Base-by-base conservation (phyloP, 2,329 filamentous ascomycete species). In the Fusarium tricinctum region DNA sequence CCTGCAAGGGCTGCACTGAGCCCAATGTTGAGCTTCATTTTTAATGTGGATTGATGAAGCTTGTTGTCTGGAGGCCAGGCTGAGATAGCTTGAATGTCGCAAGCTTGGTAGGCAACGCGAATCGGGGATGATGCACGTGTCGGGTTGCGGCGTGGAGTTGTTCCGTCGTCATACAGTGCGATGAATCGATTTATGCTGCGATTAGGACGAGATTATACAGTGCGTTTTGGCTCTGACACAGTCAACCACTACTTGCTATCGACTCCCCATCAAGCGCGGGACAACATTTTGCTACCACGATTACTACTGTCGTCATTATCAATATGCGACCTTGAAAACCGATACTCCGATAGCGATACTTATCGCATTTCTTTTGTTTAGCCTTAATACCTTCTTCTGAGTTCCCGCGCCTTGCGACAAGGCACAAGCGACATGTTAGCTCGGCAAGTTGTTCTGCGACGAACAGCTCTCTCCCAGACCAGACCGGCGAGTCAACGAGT, bases 21-120 rank as follows among this genome's bases (percentile, higher is more conserved):
- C 74, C 81, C 80, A 65, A 78, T 68, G 61, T 71, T 77, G 71
- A 82, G 79, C 79, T 81, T 82, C 81, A 83, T 83, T 75, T 73
- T 81, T 76, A 69, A 55, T 55, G 60, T 45, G 67, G 56, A 71
- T 69, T 72, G 63, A 73, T 77, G 77, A 78, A 77, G 78, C 72
- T 74, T 68, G 65, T 62, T 69, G 58, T 71, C 57, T 63, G 56
- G 57, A 60, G 52, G 53, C 68, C 66, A 65, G 64, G 64, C 74
- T 74, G 73, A 62, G 70, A 71, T 72, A 72, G 73, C 71, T 75
- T 72, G 69, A 67, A 70, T 71, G 77, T 79, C 75, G 77, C 76
- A 71, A 75, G 72, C 74, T 70, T 56, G 58, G 65, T 68, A 49
- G n/a, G 64, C 69, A 70, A 64, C 59, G 59, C 52, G 62, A 70